A percentile compares a stretch with the other conserved stretches of the same genome.
Evolutionary conservation across 1,284 basidiomycete species (phyloP).

Genomic region (Ustilago xerochloae): DNA sequence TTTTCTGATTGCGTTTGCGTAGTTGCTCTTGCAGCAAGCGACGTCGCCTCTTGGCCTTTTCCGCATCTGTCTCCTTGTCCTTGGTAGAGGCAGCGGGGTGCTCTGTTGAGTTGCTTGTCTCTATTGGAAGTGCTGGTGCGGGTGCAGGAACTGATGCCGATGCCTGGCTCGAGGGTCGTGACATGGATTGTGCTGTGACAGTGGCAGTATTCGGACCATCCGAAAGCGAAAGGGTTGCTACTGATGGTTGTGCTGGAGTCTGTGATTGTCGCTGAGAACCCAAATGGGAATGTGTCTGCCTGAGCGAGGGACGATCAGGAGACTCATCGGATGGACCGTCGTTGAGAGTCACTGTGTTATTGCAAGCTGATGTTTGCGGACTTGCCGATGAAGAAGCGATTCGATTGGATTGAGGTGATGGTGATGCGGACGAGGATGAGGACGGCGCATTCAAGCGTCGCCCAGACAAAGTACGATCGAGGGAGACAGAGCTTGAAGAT

Average conservation of each 20-base stretch:
- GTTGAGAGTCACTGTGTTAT: neutral
- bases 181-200: conserved; percentile 6
- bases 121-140: neutral
- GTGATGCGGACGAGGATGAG: neutral
- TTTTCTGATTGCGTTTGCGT: conserved; percentile 34
- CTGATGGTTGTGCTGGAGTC: neutral
- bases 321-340: neutral
- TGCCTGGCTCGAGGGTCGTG: neutral
- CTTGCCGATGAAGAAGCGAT: neutral
- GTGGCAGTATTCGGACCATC: neutral
- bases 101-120: neutral
- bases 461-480: conserved; percentile 11
- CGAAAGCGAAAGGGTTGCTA: neutral
- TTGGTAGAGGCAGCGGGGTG: too few species aligned
- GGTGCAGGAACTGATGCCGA: neutral
- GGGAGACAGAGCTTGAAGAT: conserved; percentile 4
- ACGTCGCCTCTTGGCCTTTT: conserved; percentile 23
- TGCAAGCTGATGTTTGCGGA: neutral
- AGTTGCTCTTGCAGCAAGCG: conserved; percentile 38
- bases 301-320: neutral
- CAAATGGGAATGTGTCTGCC: neutral
- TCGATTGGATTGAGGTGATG: conserved; percentile 2
- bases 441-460: conserved; percentile 6
- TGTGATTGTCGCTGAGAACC: neutral
- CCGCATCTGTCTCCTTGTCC: conserved; percentile 17